Evolutionary conservation across 495 filamentous ascomycete genomes (phyloP), one percentile per base, ranked within the genome.

Genomic region (Hamigera avellanea): DNA sequence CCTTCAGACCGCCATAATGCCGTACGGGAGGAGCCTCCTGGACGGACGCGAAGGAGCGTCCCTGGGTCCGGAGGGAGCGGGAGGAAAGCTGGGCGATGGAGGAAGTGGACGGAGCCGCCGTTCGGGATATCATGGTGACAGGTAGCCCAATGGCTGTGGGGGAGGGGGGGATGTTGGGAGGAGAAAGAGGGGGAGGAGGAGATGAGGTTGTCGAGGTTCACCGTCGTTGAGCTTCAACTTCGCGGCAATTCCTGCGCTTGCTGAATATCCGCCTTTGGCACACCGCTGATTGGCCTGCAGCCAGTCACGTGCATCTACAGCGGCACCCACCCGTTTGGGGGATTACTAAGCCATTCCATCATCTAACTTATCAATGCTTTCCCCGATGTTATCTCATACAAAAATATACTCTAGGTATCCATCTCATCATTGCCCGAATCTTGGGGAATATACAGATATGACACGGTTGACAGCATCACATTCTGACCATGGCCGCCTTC

Each of bases 31-130:
- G 71, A 39, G 78, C 68, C 64, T 98, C 88, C 61, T 87, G 80
- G 49, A 93, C 88, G 27, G 86, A 93, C 48, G 91, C 91, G 61
- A 96, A 80, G 39, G 67, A 69, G 54, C 79, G 72, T 39, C 47
- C 57, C 52, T 66, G 58, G 40, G 59, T 56, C 33, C 75, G 69
- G 37, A 75, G 64, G 44, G 73, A 62, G 45, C 72, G 72, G 52
- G 72, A 62, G 40, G 72, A 67, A 50, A 76, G 56, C 41, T 62
- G 43, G 46, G 67, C 62, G 49, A 78, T 58, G 49, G 72, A 49
- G 42, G 61, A 56, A 48, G 62, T 46, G 42, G 62, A 55, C 46
- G 61, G 64, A 62, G 63, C 62, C 56, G 57, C 58, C 57, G 63
- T 59, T 67, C 64, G 61, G 53, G 63, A 62, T 58, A 69, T 64